Evolutionary conservation across 768 basidiomycete species (phyloP), one percentile per base, ranked within the genome.

Genomic region (Chalciporus sphaerocephalus): DNA sequence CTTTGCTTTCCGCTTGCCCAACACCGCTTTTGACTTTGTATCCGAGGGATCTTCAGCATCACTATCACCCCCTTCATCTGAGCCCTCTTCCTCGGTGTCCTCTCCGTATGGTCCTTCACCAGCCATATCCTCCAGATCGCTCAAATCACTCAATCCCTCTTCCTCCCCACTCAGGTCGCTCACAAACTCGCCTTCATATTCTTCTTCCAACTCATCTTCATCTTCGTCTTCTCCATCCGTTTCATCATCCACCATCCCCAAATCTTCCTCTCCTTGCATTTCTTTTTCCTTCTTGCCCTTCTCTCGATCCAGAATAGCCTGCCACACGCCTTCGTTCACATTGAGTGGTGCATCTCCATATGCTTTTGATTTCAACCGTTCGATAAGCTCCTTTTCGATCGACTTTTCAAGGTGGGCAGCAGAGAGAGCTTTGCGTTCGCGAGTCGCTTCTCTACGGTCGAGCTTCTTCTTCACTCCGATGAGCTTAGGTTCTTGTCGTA

Each of bases 341-440:
- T 99, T 98, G 35, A 99, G 78, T 11, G 96, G 96, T 25, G 89
- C 87, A 59, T 98, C 95, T 34, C 96, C 95, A 61, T 99, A 98
- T 15, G 95, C 94, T 67, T 96, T 96, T 42, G 86, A 86, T 72
- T 94, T 93, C 16, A 99, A 77, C 15, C 96, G 89, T 57, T 95
- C 92, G 38, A 99, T 82, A 20, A 98, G 81, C 61, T 99, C 96
- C 61, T 92, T 92, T 66, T 97, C 89, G 56, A 99, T 97, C 11
- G 90, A 88, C 47, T 83, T 85, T 66, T 99, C 96, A 30, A 99
- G 80, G 51, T 89, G 92, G 0, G 96, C 96, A 2, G 95, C 96
- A 1, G 91, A 85, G 11, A 99, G 81, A 2, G 96, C 96, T 66
- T 99, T 99, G 46, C 89, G 85, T 69, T 99, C 96, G 45, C 94